phyloP scores from a whole-genome alignment of 495 filamentous ascomycete genomes.

The Hypoxylon fragiforme region DNA sequence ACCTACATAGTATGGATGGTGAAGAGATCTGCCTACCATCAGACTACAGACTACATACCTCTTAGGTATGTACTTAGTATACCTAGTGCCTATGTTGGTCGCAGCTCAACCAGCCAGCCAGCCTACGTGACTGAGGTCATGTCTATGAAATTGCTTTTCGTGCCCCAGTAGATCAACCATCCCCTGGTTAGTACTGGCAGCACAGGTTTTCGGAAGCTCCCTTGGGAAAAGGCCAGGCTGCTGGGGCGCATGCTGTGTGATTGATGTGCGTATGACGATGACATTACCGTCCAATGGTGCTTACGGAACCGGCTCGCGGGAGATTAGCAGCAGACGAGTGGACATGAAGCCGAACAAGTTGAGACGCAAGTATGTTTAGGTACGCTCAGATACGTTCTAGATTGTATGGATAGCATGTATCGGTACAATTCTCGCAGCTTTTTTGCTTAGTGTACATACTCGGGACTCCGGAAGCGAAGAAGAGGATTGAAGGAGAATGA shows the following conservation, averaged over 20 bases:
- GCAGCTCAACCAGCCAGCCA: constrained; percentile 20
- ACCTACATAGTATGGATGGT: too few species aligned
- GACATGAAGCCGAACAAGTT: constrained; percentile 24
- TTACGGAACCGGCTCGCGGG: constrained; percentile 26
- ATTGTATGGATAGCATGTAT: too few species aligned
- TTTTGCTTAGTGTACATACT: not conserved
- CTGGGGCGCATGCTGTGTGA: constrained; percentile 32
- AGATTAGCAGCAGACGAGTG: constrained; percentile 35
- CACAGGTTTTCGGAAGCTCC: constrained; percentile 9
- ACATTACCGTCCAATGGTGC: constrained; percentile 27
- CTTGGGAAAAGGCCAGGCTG: constrained; percentile 8
- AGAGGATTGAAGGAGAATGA: too few species aligned
- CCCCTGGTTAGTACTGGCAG: constrained; percentile 19
- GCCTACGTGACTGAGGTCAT: constrained; percentile 14
- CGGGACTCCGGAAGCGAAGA: constrained; percentile 30
- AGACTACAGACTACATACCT: constrained; percentile 15
- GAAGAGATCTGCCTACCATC: constrained; percentile 16
- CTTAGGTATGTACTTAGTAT: too few species aligned
- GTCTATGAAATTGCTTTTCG: constrained; percentile 32
- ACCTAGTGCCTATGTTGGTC: constrained; percentile 1
- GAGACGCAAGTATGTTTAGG: not conserved
- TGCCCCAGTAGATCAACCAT: too few species aligned
- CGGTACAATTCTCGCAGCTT: too few species aligned
- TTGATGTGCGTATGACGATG: constrained; percentile 34
- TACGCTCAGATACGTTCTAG: not conserved